Base-by-base conservation (phyloP, 1,284 basidiomycete species). In the Rhodofomes roseus region DNA sequence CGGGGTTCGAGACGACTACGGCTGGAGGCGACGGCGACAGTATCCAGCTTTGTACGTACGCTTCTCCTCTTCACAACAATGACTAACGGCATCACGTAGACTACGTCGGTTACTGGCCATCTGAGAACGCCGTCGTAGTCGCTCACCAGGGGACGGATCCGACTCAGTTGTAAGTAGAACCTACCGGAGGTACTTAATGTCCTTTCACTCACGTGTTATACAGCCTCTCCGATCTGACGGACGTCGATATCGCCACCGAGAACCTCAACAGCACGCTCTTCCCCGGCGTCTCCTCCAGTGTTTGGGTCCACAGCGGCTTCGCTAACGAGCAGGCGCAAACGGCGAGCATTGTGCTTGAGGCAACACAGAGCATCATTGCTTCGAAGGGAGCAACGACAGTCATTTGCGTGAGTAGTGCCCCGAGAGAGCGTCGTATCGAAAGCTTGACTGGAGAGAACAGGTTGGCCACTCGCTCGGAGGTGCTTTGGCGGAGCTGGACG, bases 71-170 rank as follows among this genome's bases (percentile, higher is more conserved):
- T 40, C 20, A 11, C n/a, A 20, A 39, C 12, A 11, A n/a, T 11
- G 22, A 36, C 8, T 54, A 29, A 53, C 36, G 39, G 34, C 41
- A 39, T 20, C 44, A n/a, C 29, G 7, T 46, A 80, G 78, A 72
- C 66, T 81, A 76, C 61, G 77, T 82, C 37, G 79, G 80, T 25
- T 82, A 76, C 60, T 79, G 77, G 72, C 77, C 79, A 2, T 60
- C 71, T 9, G 68, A 77, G 53, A 76, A 79, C 48, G 73, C 77
- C n/a, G 76, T 83, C 11, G 76, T 83, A 11, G 79, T 83, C 22
- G 73, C 76, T 1, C 81, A 83, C 61, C 70, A 84, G 64, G 81
- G 82, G 27, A 83, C 82, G 1, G 81, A 83, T 63, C 79, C 81
- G 4, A 74, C 75, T 3, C 67, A 81, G 59, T 67, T 84, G 74